phyloP scores from a whole-genome alignment of 164 flowering plant genomes.

The Nymphaea colorata region DNA sequence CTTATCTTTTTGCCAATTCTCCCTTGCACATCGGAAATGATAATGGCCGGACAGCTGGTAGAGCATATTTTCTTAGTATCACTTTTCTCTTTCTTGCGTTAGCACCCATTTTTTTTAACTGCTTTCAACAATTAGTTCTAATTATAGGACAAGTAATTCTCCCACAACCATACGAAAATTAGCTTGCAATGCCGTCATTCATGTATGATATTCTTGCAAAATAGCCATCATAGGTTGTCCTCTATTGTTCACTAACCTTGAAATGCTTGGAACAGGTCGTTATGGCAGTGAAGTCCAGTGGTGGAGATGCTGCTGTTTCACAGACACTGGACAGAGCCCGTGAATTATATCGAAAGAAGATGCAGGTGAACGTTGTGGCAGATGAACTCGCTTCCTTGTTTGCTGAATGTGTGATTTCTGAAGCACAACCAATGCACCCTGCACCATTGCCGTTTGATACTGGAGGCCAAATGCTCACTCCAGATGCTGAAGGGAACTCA shows the following conservation, averaged over 20 bases:
- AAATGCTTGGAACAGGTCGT: slow-evolving; percentile 42
- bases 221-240: neutral
- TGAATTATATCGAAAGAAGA: slow-evolving; percentile 48
- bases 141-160: too few species aligned
- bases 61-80: too few species aligned
- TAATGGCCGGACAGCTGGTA: too few species aligned
- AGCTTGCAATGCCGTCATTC: too few species aligned
- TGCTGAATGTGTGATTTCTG: slow-evolving; percentile 97
- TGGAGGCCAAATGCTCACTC: slow-evolving; percentile 5
- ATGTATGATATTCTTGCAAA: too few species aligned
- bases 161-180: too few species aligned
- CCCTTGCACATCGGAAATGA: too few species aligned
- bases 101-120: too few species aligned
- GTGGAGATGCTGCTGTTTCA: slow-evolving; percentile 73
- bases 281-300: slow-evolving; percentile 54
- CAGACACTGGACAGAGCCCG: slow-evolving; percentile 67
- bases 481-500: slow-evolving; percentile 40
- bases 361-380: slow-evolving; percentile 49
- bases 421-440: slow-evolving; percentile 41
- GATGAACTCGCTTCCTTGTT: slow-evolving; percentile 87
- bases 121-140: too few species aligned
- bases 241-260: neutral
- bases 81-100: too few species aligned
- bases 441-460: slow-evolving; percentile 13
- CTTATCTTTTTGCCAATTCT: too few species aligned